Evolutionary conservation across 139 green algal genomes (phyloP), one percentile per base, ranked within the genome.

Genomic region (Volvox africanus): DNA sequence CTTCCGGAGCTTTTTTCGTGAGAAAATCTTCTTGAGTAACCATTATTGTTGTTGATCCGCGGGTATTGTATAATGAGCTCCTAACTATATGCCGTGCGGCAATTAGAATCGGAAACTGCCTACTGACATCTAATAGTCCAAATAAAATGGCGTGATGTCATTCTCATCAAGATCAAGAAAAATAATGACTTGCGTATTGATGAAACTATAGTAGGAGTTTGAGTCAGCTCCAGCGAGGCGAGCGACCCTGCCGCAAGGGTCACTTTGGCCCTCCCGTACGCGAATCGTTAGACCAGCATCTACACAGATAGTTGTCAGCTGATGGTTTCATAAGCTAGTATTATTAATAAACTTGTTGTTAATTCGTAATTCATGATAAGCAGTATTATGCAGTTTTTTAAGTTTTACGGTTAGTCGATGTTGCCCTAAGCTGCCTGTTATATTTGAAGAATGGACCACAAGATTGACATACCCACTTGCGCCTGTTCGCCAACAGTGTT

Each of bases 251-350:
- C 11, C 24, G 65, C 11, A 73, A 82, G 33, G 76, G 76, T 32
- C 76, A 82, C 76, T 82, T 61, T 33, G 76, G 76, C 18, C 76
- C 76, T 35, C 76, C n/a, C 76, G 76, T 82, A 82, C 76, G 32
- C 18, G 76, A 6, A 61, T 80, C 35, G 22, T 79, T 5, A n/a
- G n/a, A 79, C 16, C 22, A 12, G 65, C 65, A 73, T 73, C 65
- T 73, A 55, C 44, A 55, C 44, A 55, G 44, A 55, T 55, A 55
- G 44, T 55, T 55, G 44, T 55, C 44, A 55, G 44, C 44, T 55
- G 44, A 14, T 55, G 44, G 44, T 14, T 55, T 9, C 44, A 55
- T 55, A 14, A 55, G 44, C 44, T 55, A 55, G 44, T 9, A 55
- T 55, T 55, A 55, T 55, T 55, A 55, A 55, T 55, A 55, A 55